phyloP scores from a whole-genome alignment of 2,329 filamentous ascomycete genomes.

The Arthroderma uncinatum region DNA sequence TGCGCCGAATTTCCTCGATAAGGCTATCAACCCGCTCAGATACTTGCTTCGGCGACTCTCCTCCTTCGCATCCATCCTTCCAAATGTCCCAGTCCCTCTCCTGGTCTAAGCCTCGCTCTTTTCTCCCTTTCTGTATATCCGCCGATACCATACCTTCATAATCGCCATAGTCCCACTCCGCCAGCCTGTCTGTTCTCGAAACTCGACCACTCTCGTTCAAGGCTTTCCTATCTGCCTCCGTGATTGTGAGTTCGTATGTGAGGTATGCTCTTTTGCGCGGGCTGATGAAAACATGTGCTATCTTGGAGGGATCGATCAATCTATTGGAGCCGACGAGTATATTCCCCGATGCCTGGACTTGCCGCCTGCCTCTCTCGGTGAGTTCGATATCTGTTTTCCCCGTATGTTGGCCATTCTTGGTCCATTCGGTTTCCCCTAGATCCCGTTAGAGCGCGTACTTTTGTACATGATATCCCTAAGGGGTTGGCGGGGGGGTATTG shows the following conservation, averaged over 20 bases:
- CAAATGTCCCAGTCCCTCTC: constrained; percentile 38
- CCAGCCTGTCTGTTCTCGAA: constrained; percentile 41
- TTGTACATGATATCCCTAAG: not conserved
- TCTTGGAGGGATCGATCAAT: constrained; percentile 41
- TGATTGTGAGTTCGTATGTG: constrained; percentile 40
- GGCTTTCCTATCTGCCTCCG: constrained; percentile 18
- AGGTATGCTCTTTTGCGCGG: constrained; percentile 39
- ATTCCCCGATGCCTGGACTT: constrained; percentile 36
- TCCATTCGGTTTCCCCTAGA: constrained; percentile 39
- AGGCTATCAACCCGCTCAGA: constrained; percentile 33
- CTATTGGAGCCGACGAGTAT: constrained; percentile 41
- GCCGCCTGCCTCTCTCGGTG: constrained; percentile 31
- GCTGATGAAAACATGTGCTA: constrained; percentile 41
- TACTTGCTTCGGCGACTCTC: constrained; percentile 38
- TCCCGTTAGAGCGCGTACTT: not conserved
- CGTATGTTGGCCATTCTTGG: constrained; percentile 38
- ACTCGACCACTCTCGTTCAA: constrained; percentile 26
- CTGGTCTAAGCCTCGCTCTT: constrained; percentile 37
- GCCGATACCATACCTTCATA: constrained; percentile 48
- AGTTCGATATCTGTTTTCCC: constrained; percentile 37
- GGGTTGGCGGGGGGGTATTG: not conserved
- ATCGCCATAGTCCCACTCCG: constrained; percentile 53
- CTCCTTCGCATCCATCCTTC: constrained; percentile 47
- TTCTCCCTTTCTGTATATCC: constrained; percentile 41
- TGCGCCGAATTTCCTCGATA: constrained; percentile 31